A percentile compares a stretch with the other conserved stretches of the same genome.
These are phyloP conservation scores for Penicillium odoratum DNA, from an alignment of 495 filamentous ascomycete species.

Conservation along the genomic window DNA sequence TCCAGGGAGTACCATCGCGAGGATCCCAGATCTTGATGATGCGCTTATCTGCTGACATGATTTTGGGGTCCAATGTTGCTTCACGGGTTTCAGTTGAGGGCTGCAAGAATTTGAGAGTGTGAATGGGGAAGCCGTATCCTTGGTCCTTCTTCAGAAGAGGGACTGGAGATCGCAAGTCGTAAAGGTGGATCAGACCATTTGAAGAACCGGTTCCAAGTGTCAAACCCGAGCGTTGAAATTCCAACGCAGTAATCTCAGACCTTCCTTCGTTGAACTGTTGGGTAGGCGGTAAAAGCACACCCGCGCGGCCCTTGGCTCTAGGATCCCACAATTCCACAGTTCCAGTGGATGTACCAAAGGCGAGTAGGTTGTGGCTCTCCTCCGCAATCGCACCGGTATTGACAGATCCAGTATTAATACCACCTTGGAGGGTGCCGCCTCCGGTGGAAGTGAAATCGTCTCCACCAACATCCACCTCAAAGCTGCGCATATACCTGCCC, in stretches of 20 bases:
- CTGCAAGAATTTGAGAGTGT: conserved; percentile 83
- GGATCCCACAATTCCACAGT: conserved; percentile 97
- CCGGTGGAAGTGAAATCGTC: conserved; percentile 67
- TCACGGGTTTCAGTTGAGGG: conserved; percentile 64
- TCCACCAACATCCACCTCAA: conserved; percentile 80
- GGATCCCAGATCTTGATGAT: conserved; percentile 98
- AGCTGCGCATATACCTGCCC: conserved; percentile 83
- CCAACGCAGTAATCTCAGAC: conserved; percentile 79
- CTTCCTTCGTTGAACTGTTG: conserved; percentile 48
- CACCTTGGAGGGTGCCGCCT: conserved; percentile 73
- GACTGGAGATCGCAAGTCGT: conserved; percentile 85
- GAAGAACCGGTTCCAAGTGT: conserved; percentile 87
- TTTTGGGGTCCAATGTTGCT: conserved; percentile 71
- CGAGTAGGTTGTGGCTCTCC: conserved; percentile 83
- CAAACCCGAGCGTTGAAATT: conserved; percentile 83
- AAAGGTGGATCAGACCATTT: conserved; percentile 84
- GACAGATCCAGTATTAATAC: conserved; percentile 77
- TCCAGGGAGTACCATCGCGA: conserved; percentile 80
- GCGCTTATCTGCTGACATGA: conserved; percentile 87
- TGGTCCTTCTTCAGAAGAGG: conserved; percentile 90
- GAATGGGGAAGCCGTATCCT: conserved; percentile 92
- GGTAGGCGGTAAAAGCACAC: conserved; percentile 59
- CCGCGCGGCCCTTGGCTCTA: conserved; percentile 76
- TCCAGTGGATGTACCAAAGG: conserved; percentile 94
- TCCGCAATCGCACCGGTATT: conserved; percentile 90